Evolutionary conservation across 495 filamentous ascomycete species (phyloP), one percentile per base, ranked within the genome.

Genomic region (Parathielavia hyrcaniae): DNA sequence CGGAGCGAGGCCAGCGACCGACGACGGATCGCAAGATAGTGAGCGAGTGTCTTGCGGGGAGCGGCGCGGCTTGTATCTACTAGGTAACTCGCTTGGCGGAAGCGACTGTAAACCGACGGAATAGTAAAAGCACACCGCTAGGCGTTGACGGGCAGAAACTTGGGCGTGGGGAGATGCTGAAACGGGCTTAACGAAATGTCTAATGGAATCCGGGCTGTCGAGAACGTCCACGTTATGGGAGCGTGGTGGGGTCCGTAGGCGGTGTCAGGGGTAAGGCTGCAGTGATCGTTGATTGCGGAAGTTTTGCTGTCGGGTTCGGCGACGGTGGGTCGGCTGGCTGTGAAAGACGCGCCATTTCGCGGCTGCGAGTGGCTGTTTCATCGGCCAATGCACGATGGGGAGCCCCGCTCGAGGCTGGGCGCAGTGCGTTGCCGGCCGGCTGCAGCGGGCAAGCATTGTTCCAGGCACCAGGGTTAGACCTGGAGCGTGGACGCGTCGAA

Each of bases 301-400:
- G 41, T 55, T 46, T 45, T 55, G 46, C n/a, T 12, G 26, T 55
- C 41, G 32, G 53, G 30, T 55, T 41, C 11, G 30, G 53, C 1
- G 44, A 40, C 32, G n/a, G 40, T 39, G 44, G 36, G 41, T 43
- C 44, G 30, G 50, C 47, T 39, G 43, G 48, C 30, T 22, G n/a
- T 59, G 59, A 57, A 47, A 57, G 59, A 57, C 53, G 54, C 59
- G 59, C 55, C 44, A 53, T 53, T 53, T 53, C 53, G 40, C 53
- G 52, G 12, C 32, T 30, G 26, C 6, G 26, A 30, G 51, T 50
- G 52, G 51, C 32, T 55, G 41, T 55, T 50, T 54, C 43, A 39
- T 60, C 43, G 50, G 50, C 48, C 53, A 53, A 53, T 57, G 47
- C 49, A 40, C 26, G 52, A 53, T 39, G 36, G 9, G 30, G 34